Evolutionary conservation across 495 filamentous ascomycete genomes (phyloP), one percentile per base, ranked within the genome.

Genomic region (Tuber melanosporum): DNA sequence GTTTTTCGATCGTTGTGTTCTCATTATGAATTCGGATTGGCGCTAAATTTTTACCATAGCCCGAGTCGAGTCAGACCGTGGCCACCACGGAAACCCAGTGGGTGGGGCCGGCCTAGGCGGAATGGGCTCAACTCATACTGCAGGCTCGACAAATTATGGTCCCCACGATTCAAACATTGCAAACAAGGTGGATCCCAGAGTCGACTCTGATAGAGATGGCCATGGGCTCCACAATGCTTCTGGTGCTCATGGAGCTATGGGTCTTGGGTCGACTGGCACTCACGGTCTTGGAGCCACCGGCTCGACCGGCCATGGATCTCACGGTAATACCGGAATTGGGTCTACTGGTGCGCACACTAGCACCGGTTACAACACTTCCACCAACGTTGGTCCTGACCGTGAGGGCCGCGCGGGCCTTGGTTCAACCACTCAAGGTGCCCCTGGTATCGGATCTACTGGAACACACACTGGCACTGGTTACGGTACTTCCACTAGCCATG

Each of bases 151-250:
- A 57, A 85, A 78, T 43, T 70, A 81, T 46, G 79, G 79, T 14
- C 79, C 86, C 3, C 85, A 87, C 70, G 72, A 80, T 15, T 85
- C 85, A 57, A 84, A 84, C 32, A 26, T 85, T 5, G 83, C 81
- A 72, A 88, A 87, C 79, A 84, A 86, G 70, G 41, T 84, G 15
- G 88, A 89, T 76, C 88, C 89, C 62, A 84, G 85, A 44, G 85
- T 88, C 47, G 88, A 86, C 72, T 86, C 84, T 41, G 85, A 86
- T 52, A 76, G 84, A 26, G 87, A 88, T 78, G 85, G 87, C 71
- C 80, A 85, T 46, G 79, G 81, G 41, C 66, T 76, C 72, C 73
- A 79, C 32, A 74, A 80, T 26, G 41, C 46, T 32, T 12, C n/a
- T 20, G 74, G 74, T 47, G 73, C 78, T 47, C 76, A 73, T 12